phyloP scores from a whole-genome alignment of 176 grass and related monocot species.

The Carex kokanica region DNA sequence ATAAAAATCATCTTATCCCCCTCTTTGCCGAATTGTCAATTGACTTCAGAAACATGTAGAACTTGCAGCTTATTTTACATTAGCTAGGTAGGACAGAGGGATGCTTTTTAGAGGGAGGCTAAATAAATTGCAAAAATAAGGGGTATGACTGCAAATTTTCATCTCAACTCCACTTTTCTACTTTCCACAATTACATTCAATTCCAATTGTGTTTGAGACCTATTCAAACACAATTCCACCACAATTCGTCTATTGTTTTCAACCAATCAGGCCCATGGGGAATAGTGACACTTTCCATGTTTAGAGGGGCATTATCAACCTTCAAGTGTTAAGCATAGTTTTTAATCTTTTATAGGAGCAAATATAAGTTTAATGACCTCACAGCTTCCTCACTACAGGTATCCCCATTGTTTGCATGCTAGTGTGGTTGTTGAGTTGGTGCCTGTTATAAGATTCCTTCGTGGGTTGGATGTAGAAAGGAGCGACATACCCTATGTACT shows the following conservation, averaged over 20 bases:
- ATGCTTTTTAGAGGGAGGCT: not conserved
- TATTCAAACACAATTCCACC: not conserved
- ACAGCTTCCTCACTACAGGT: constrained; percentile 26
- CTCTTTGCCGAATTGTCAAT: not conserved
- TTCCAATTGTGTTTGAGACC: not conserved
- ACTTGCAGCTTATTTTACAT: not conserved
- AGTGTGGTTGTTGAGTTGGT: constrained; percentile 85
- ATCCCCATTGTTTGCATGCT: constrained; percentile 81
- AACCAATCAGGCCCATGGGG: not conserved
- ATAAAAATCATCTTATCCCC: not conserved
- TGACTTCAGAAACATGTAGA: not conserved
- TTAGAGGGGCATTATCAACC: not conserved
- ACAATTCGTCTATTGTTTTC: not conserved
- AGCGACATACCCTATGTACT: constrained; percentile 79
- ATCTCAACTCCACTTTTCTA: not conserved
- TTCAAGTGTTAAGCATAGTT: constrained; percentile 9
- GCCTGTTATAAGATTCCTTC: constrained; percentile 65
- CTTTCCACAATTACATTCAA: not conserved
- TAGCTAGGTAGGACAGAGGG: not conserved
- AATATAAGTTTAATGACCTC: not conserved
- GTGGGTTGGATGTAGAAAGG: constrained; percentile 90
- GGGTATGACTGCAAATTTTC: not conserved
- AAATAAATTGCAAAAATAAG: not conserved
- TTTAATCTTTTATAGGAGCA: not conserved
- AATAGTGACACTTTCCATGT: not conserved